Conservation (phyloP, 2,329 filamentous ascomycete genomes). For the Zarea fungicola region DNA sequence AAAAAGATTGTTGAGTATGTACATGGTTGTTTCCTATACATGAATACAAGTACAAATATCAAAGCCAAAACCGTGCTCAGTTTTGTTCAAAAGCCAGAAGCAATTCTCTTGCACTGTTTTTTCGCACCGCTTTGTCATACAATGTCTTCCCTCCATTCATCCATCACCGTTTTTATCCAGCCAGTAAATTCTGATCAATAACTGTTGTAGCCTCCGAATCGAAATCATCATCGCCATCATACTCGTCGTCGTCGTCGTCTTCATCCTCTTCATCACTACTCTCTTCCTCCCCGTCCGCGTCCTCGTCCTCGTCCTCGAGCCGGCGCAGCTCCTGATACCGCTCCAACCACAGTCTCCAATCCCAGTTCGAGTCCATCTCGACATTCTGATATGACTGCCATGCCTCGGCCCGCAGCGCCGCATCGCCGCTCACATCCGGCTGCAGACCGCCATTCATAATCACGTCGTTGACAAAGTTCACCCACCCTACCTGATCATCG, state of each 20-base stretch:
- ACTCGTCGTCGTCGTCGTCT: conserved; percentile 4
- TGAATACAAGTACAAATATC: too few species aligned
- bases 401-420: conserved; percentile 21
- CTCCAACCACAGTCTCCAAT: conserved; percentile 20
- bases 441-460: conserved; percentile 20
- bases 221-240: conserved; percentile 10
- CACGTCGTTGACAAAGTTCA: conserved; percentile 21
- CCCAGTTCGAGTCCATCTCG: conserved; percentile 16
- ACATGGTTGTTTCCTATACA: too few species aligned
- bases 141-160: too few species aligned
- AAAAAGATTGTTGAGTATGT: too few species aligned
- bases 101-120: too few species aligned
- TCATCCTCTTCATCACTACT: conserved; percentile 8
- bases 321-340: conserved; percentile 12
- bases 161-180: background rate
- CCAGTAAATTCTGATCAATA: background rate
- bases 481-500: conserved; percentile 22
- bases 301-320: background rate
- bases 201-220: conserved; percentile 10
- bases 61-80: too few species aligned
- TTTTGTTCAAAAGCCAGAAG: too few species aligned
- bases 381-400: conserved; percentile 17
- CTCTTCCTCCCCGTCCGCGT: background rate
- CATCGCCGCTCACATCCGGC: conserved; percentile 20
- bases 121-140: too few species aligned